Percentiles rank a stretch among this genome's conserved stretches.
phyloP scores from a whole-genome alignment of 2,329 filamentous ascomycete genomes.

The Pochonia chlamydosporia region DNA sequence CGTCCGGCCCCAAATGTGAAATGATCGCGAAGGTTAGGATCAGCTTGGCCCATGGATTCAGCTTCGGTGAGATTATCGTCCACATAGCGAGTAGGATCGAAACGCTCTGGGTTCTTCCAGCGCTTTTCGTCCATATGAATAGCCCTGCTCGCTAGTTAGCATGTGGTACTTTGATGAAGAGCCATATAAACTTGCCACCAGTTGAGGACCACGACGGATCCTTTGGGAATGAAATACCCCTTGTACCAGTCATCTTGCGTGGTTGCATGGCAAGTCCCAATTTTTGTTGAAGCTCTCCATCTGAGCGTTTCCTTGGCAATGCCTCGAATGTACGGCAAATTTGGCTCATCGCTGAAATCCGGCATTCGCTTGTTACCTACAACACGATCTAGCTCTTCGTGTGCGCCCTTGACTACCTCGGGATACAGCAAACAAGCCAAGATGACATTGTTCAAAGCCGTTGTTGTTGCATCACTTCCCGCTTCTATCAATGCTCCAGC shows the following conservation, averaged over 20 bases:
- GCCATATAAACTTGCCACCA: constrained; percentile 27
- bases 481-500: constrained; percentile 15
- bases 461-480: constrained; percentile 16
- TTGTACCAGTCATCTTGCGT: constrained; percentile 30
- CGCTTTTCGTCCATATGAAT: constrained; percentile 3
- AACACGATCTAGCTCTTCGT: not conserved
- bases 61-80: constrained; percentile 20
- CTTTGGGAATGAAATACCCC: constrained; percentile 37
- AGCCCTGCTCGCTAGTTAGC: not conserved
- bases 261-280: constrained; percentile 32
- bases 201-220: constrained; percentile 34
- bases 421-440: constrained; percentile 29
- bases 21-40: constrained; percentile 40
- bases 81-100: constrained; percentile 13
- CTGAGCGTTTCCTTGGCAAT: constrained; percentile 40
- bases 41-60: constrained; percentile 21
- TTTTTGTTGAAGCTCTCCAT: constrained; percentile 36
- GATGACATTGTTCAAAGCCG: constrained; percentile 22
- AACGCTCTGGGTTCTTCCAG: constrained; percentile 6
- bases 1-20: constrained; percentile 52
- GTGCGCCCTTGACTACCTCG: constrained; percentile 18
- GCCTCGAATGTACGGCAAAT: constrained; percentile 39
- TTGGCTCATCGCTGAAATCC: constrained; percentile 30
- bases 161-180: not conserved
- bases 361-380: constrained; percentile 27